Evolutionary conservation across 352 stramenopile genomes (phyloP), one percentile per base, ranked within the genome.

Genomic region (Pythium coloratum): DNA sequence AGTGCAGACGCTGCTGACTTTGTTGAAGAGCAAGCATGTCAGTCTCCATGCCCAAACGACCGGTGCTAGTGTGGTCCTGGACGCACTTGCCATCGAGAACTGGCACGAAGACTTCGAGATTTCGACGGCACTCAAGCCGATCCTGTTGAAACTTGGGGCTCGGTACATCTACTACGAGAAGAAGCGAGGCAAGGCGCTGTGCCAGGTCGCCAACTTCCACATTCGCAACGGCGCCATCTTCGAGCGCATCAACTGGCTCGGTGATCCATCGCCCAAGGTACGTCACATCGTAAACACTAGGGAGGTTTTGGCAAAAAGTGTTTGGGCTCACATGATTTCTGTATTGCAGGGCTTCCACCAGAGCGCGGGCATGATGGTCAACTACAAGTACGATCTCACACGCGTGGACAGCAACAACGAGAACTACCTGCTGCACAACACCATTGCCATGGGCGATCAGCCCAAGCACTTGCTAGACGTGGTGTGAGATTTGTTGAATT

Each of bases 211-310:
- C 12, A 95, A 95, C 72, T 95, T 95, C 49, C 86, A 95, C 70
- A 81, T 95, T 59, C 83, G 86, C 51, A 95, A 95, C 62, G 86
- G 86, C 12, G 86, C 86, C 7, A 92, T 91, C 75, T 93, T 95
- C 57, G 84, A 95, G 64, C 83, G 82, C 30, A 82, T 95, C 66
- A 95, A 95, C 63, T 95, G 86, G 86, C 73, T 93, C 34, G 86
- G 76, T 8, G 86, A 95, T 75, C 38, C 80, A 28, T 90, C 84
- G 6, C 78, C 82, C 42, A 95, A 93, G 84, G 86, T 92, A 44
- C n/a, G 1, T 50, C 12, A 7, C 32, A 49, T 9, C 4, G 16
- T 55, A 4, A 20, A 24, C 20, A 24, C 20, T 24, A 24, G 20
- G 20, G 20, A 24, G 20, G 42, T 28, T 18, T 18, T 18, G 38